Conservation (phyloP, 2,329 filamentous ascomycete species). For the Whalleya microplaca region DNA sequence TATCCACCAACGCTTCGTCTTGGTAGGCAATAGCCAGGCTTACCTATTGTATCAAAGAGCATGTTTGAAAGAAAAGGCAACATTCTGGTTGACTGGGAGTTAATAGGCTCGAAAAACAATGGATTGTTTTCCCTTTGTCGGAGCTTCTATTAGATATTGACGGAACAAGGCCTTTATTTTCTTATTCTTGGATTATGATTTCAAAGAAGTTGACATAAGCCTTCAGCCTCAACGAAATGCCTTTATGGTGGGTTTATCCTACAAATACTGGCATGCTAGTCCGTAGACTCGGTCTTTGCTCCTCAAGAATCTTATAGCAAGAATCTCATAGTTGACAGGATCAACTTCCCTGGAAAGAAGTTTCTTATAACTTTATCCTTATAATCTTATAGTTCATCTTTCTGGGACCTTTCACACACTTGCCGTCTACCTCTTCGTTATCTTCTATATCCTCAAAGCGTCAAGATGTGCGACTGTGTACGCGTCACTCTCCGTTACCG, state of each 20-base stretch:
- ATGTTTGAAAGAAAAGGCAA: not conserved
- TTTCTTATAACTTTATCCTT: slow-evolving; percentile 2
- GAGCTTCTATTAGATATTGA: not conserved
- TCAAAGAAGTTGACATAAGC: not conserved
- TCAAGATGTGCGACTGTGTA: slow-evolving; percentile 23
- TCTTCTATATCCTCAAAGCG: not conserved
- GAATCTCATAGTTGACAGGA: not conserved
- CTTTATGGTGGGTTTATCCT: not conserved
- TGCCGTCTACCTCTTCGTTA: not conserved
- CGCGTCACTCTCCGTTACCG: slow-evolving; percentile 21
- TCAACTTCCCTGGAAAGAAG: slow-evolving; percentile 11
- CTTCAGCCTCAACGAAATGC: not conserved
- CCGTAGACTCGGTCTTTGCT: not conserved
- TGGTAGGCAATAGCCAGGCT: too few species aligned
- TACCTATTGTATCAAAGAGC: not conserved
- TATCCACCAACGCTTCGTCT: too few species aligned
- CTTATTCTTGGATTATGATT: not conserved
- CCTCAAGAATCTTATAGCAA: not conserved
- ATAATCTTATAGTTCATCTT: not conserved
- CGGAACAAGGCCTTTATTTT: not conserved
- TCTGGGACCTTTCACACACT: slow-evolving; percentile 7
- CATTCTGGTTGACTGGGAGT: not conserved
- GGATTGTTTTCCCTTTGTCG: not conserved
- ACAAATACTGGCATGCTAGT: not conserved
- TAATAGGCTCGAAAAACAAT: too few species aligned